Percentiles rank a stretch among this genome's conserved stretches.
These are phyloP conservation scores for Aegilops longissima DNA, from an alignment of 176 grass and related monocot species.

Conservation along the genomic window DNA sequence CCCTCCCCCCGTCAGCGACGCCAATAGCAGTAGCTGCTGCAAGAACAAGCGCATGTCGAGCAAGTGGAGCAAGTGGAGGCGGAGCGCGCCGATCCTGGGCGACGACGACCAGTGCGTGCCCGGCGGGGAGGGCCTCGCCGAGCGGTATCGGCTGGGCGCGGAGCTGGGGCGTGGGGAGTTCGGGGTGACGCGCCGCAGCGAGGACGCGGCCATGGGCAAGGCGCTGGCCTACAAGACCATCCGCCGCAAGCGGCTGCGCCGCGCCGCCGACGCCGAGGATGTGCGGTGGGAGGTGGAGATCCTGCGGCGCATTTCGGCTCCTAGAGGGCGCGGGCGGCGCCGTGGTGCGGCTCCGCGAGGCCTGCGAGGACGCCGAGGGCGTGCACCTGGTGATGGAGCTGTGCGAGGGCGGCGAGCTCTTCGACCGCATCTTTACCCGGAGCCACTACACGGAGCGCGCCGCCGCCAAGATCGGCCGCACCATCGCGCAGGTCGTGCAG, in stretches of 20 bases:
- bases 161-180: constrained; percentile 93
- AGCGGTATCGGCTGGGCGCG: constrained; percentile 56
- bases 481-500: constrained; percentile 75
- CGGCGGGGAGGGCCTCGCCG: constrained; percentile 24
- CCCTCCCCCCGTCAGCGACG: background rate
- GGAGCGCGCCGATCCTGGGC: constrained; percentile 29
- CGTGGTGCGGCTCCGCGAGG: constrained; percentile 53
- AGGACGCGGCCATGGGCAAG: constrained; percentile 50
- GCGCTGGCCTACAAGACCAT: constrained; percentile 83
- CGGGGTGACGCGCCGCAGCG: constrained; percentile 71
- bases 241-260: constrained; percentile 52
- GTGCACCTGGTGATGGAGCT: constrained; percentile 99
- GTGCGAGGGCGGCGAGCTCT: constrained; percentile 97
- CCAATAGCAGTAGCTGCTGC: background rate
- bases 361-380: constrained; percentile 60
- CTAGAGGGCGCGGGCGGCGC: background rate
- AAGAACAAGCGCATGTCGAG: background rate
- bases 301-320: constrained; percentile 41
- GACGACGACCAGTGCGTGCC: background rate
- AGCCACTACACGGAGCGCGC: constrained; percentile 96
- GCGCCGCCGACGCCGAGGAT: constrained; percentile 47
- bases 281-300: constrained; percentile 79
- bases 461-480: constrained; percentile 63
- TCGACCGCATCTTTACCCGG: constrained; percentile 94
- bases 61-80: constrained; percentile 15